A percentile compares a stretch with the other conserved stretches of the same genome.
These are phyloP conservation scores for Fusarium haematococcum DNA, from an alignment of 2,329 filamentous ascomycete species.

Conservation along the genomic window DNA sequence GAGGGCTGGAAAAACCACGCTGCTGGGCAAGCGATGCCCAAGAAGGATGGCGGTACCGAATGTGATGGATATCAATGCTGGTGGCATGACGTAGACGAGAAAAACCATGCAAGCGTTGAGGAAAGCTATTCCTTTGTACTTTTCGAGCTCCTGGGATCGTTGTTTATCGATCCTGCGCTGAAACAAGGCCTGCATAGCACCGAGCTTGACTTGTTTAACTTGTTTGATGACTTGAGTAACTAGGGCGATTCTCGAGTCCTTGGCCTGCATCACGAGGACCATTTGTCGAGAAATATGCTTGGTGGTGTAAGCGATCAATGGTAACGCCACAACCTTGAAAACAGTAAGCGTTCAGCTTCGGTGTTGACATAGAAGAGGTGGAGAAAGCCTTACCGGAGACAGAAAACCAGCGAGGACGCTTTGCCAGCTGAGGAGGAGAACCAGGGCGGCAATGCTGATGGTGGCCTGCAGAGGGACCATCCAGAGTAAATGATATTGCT, in stretches of 20 bases:
- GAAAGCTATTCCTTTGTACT: neutral
- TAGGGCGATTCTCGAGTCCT: neutral
- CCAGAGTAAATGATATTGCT: neutral
- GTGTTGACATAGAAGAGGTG: rapidly evolving
- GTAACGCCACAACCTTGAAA: neutral
- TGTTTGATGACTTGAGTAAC: neutral
- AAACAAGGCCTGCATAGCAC: neutral
- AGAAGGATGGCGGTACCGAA: neutral
- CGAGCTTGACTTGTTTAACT: neutral
- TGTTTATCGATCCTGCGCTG: neutral
- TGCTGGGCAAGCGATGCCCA: neutral
- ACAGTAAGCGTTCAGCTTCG: neutral
- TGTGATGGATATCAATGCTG: neutral
- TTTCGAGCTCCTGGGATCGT: neutral
- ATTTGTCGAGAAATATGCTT: neutral
- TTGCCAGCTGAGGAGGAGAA: neutral
- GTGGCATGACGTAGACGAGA: neutral
- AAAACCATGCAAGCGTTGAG: neutral
- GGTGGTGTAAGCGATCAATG: neutral
- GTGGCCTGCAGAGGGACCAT: neutral
- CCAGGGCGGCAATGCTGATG: neutral
- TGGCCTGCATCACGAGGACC: neutral
- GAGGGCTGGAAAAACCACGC: neutral
- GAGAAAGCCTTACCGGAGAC: neutral
- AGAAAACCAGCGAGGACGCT: neutral